Evolutionary conservation across 805 yeast species (phyloP).

Genomic region (Candida schatavii): DNA sequence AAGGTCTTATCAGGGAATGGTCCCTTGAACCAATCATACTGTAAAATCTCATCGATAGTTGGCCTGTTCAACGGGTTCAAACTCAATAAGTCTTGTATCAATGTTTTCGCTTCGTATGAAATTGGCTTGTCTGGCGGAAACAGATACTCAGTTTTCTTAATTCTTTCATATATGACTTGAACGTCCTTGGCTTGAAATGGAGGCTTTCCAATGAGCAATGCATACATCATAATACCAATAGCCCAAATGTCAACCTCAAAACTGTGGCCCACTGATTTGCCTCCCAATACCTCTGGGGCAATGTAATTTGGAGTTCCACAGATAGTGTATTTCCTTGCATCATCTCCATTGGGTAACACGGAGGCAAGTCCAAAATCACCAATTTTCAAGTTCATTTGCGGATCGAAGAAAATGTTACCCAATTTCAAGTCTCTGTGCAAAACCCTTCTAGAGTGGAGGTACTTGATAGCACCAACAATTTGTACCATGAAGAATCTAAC

Average conservation of each 20-base stretch:
- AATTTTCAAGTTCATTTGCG: constrained; percentile 88
- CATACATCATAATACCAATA: constrained; percentile 93
- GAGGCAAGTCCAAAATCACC: constrained; percentile 99
- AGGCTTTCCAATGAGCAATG: constrained; percentile 89
- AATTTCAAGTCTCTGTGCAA: constrained; percentile 94
- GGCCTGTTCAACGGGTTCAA: constrained; percentile 84
- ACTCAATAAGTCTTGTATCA: constrained; percentile 71
- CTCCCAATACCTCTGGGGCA: constrained; percentile 95
- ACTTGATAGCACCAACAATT: constrained; percentile 89
- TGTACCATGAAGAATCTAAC: constrained; percentile 88
- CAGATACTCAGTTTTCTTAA: constrained; percentile 72
- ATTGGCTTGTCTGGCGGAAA: constrained; percentile 74
- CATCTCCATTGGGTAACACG: constrained; percentile 60
- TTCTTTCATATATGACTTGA: constrained; percentile 86
- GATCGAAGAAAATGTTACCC: constrained; percentile 93
- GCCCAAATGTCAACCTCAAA: constrained; percentile 98
- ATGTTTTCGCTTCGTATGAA: constrained; percentile 66
- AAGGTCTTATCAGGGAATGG: constrained; percentile 74
- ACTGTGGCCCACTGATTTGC: constrained; percentile 84
- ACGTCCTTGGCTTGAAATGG: constrained; percentile 98
- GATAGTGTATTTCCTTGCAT: constrained; percentile 83
- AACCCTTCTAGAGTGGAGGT: constrained; percentile 87
- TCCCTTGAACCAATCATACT: constrained; percentile 84
- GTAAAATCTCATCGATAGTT: constrained; percentile 69
- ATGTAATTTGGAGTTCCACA: constrained; percentile 99